Conservation (phyloP, 768 basidiomycete species). For the Naganishia vishniacii region DNA sequence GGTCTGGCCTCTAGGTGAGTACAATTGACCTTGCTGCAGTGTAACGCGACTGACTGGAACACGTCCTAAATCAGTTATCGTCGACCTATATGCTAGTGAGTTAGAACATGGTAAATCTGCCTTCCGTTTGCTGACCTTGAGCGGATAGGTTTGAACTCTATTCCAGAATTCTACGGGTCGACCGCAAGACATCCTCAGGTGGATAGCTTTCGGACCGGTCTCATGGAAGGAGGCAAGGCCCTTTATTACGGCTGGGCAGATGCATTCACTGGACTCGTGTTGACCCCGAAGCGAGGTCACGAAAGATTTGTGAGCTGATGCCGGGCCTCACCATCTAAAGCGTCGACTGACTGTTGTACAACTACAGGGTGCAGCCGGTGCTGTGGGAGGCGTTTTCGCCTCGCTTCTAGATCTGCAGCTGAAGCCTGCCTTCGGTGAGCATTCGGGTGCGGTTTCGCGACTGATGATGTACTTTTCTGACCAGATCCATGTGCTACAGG, state of each 20-base stretch:
- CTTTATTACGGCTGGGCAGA: slow-evolving; percentile 50
- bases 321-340: not conserved
- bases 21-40: too few species aligned
- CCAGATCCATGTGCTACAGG: not conserved
- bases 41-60: too few species aligned
- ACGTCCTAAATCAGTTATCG: too few species aligned
- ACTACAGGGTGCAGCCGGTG: not conserved
- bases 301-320: slow-evolving; percentile 47
- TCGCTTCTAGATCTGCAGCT: slow-evolving; percentile 10
- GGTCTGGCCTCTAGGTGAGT: slow-evolving; percentile 54
- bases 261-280: slow-evolving; percentile 51
- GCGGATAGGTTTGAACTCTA: slow-evolving; percentile 22
- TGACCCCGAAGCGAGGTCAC: slow-evolving; percentile 50
- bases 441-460: not conserved
- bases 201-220: slow-evolving; percentile 52
- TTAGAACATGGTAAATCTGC: not conserved
- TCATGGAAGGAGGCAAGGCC: slow-evolving; percentile 54
- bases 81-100: not conserved
- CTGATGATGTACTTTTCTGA: too few species aligned
- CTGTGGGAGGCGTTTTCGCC: not conserved
- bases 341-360: not conserved
- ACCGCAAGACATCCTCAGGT: slow-evolving; percentile 40
- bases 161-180: slow-evolving; percentile 26
- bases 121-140: too few species aligned
- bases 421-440: slow-evolving; percentile 16